phyloP scores from a whole-genome alignment of 148 eudicot species.

The Spergularia marina region DNA sequence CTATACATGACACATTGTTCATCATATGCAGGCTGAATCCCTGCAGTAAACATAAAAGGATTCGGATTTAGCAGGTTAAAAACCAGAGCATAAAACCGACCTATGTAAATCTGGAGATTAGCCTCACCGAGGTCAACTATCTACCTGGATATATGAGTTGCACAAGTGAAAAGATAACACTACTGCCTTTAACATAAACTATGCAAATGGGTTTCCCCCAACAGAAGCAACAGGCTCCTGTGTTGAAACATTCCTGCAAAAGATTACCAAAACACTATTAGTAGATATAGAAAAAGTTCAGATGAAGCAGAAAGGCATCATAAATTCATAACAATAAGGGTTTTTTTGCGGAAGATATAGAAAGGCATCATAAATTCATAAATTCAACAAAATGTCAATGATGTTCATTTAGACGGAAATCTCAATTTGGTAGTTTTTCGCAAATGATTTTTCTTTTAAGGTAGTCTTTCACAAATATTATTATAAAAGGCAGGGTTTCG shows the following conservation, averaged over 20 bases:
- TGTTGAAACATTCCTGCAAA: constrained; percentile 58
- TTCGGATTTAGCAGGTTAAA: background rate
- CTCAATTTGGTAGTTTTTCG: too few relatives aligned
- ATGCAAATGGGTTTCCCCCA: constrained; percentile 90
- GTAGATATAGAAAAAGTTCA: background rate
- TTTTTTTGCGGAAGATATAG: too few relatives aligned
- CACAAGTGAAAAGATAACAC: background rate
- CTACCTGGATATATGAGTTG: constrained; percentile 5
- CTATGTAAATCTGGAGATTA: background rate
- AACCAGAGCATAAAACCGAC: background rate
- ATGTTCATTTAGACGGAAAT: too few relatives aligned
- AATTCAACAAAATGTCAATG: too few relatives aligned
- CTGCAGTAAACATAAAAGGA: background rate
- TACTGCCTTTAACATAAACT: constrained; percentile 22
- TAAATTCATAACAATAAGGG: too few relatives aligned
- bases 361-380: too few relatives aligned
- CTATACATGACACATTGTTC: background rate
- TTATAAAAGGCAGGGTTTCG: too few relatives aligned
- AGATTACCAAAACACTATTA: constrained; percentile 2
- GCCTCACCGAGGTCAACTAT: background rate
- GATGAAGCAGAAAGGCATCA: background rate
- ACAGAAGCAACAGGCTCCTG: constrained; percentile 66
- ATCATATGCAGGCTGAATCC: constrained; percentile 7
- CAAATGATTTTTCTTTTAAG: too few relatives aligned
- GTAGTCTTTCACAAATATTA: too few relatives aligned